These are phyloP conservation scores for Elsinoe fawcettii DNA, from an alignment of 2,329 filamentous ascomycete genomes.

Conservation along the genomic window DNA sequence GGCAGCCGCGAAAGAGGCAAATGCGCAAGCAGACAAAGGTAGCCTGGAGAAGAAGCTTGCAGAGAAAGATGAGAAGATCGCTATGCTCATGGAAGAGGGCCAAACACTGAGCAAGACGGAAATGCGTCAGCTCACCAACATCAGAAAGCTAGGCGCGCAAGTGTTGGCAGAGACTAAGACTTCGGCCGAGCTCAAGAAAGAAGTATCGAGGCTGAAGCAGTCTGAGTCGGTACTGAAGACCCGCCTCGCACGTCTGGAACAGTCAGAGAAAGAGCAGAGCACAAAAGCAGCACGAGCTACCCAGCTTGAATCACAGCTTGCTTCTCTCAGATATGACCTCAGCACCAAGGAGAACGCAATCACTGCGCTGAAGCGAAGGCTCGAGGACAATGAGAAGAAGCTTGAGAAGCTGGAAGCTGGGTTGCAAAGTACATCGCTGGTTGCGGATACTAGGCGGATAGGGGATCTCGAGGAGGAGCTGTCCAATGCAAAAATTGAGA, in stretches of 20 bases:
- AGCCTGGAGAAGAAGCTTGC: constrained; percentile 70
- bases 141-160: constrained; percentile 66
- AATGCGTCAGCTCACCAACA: constrained; percentile 70
- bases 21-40: constrained; percentile 53
- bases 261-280: constrained; percentile 47
- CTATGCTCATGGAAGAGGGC: constrained; percentile 83
- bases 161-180: constrained; percentile 45
- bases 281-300: constrained; percentile 47
- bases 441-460: constrained; percentile 53
- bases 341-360: constrained; percentile 58
- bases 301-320: constrained; percentile 51
- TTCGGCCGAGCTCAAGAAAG: constrained; percentile 46
- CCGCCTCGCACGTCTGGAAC: constrained; percentile 53
- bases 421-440: constrained; percentile 58
- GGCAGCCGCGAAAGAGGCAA: constrained; percentile 63
- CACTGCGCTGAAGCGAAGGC: constrained; percentile 59
- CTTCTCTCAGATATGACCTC: constrained; percentile 54
- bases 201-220: constrained; percentile 59
- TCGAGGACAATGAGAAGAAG: constrained; percentile 59
- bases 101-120: constrained; percentile 80
- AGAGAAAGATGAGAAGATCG: constrained; percentile 86
- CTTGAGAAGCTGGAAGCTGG: constrained; percentile 61
- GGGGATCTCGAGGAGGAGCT: constrained; percentile 58
- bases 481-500: constrained; percentile 61
- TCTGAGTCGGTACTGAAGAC: constrained; percentile 54